A percentile compares a stretch with the other conserved stretches of the same genome.
phyloP scores from a whole-genome alignment of 306 rosid genomes.

The Nissolia schottii region DNA sequence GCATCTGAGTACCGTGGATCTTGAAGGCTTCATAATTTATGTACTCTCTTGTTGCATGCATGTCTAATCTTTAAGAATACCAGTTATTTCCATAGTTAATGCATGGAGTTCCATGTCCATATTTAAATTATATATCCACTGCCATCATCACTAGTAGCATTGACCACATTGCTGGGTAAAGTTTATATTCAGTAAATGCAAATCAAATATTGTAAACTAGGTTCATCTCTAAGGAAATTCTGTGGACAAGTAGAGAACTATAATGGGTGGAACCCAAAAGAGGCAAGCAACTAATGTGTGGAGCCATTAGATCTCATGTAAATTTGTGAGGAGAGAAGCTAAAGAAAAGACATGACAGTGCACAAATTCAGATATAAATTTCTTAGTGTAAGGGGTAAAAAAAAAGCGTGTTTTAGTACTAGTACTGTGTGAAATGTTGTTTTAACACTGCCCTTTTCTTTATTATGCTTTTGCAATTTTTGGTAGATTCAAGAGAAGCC shows the following conservation, averaged over 20 bases:
- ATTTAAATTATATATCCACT: background rate
- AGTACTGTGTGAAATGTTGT: background rate
- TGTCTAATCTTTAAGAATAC: background rate
- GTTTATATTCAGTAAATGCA: background rate
- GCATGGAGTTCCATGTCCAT: background rate
- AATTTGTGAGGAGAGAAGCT: background rate
- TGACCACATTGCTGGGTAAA: background rate
- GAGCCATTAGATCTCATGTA: background rate
- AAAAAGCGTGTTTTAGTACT: background rate
- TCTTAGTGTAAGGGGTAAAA: background rate
- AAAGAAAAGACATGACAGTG: background rate
- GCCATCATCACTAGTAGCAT: background rate
- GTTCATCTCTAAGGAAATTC: background rate
- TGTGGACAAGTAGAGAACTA: background rate
- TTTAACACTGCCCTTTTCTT: background rate
- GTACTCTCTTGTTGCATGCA: background rate
- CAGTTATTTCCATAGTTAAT: background rate
- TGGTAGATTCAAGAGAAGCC: slow-evolving; percentile 35
- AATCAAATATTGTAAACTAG: background rate
- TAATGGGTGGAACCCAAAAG: background rate
- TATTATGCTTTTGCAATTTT: slow-evolving; percentile 1
- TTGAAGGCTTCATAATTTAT: background rate
- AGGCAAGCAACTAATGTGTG: background rate
- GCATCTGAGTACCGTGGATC: background rate
- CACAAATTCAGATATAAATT: background rate